Evolutionary conservation across 352 stramenopile genomes (phyloP), one percentile per base, ranked within the genome.

Genomic region (Phytopythium ostracodes): DNA sequence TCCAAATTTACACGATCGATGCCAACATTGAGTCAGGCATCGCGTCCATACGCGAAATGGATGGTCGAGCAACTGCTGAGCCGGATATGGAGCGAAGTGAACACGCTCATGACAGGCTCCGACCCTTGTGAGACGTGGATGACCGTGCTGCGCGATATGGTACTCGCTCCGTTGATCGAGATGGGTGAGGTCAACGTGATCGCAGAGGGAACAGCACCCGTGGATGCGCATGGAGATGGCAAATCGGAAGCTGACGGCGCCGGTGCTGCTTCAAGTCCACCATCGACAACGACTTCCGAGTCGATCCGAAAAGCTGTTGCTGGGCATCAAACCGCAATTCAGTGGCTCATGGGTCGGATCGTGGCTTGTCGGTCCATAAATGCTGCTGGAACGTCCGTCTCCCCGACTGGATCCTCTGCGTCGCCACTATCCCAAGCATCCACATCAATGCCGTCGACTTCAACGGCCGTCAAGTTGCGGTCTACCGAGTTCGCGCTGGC

Each of bases 401-500:
- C 47, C 15, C 24, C 1, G 8, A 8, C n/a, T 51, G 15, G 63
- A 63, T 1, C 43, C 44, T 17, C 14, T 24, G 1, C 49, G 27
- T 11, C 35, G 25, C 40, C 18, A 33, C n/a, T 17, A 42, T 46
- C 38, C 36, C 31, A 57, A 4, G n/a, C 31, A 18, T 40, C 27
- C 60, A 56, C 69, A 27, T 27, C 65, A 5, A 71, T 74, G 59
- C 62, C 63, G 20, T 56, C 51, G 12, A n/a, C 35, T 9, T 63
- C 47, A 9, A 29, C 56, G 25, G 22, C 62, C 33, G 27, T 71
- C 20, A 65, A 77, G 59, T 44, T 76, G 46, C 61, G 65, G 22
- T 76, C 65, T 17, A 75, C 72, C 3, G 83, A 90, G 38, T 78
- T 82, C 49, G 64, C 63, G 4, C 64, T 92, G 14, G 80, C 83